These are phyloP conservation scores for Naganishia cerealis DNA, from an alignment of 1,284 basidiomycete genomes.

Conservation along the genomic window DNA sequence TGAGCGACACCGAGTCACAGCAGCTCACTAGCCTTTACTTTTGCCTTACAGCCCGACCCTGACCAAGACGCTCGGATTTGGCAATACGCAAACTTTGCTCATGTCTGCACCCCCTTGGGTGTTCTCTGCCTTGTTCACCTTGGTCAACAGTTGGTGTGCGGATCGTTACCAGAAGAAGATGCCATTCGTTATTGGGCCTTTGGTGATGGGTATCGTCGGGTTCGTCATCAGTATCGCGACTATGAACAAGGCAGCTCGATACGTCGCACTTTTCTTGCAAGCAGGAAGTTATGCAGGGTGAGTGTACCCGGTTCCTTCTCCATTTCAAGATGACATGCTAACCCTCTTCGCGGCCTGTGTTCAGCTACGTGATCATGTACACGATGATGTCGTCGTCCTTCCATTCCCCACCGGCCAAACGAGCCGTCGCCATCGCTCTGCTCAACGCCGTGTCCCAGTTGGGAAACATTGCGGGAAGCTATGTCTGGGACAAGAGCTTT, in stretches of 20 bases:
- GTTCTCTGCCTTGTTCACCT: conserved; percentile 62
- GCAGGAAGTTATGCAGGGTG: conserved; percentile 46
- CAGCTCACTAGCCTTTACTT: conserved; percentile 46
- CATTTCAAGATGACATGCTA: not conserved
- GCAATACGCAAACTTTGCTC: conserved; percentile 58
- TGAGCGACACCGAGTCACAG: not conserved
- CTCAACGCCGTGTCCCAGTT: conserved; percentile 55
- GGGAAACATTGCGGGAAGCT: conserved; percentile 53
- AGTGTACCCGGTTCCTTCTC: not conserved
- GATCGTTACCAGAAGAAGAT: conserved; percentile 60
- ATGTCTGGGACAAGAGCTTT: conserved; percentile 40
- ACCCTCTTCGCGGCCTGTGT: not conserved
- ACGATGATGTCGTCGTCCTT: conserved; percentile 57
- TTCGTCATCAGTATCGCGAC: conserved; percentile 50
- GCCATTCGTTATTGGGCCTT: conserved; percentile 63
- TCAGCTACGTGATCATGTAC: conserved; percentile 42
- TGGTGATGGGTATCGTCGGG: conserved; percentile 50
- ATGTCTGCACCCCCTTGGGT: conserved; percentile 72
- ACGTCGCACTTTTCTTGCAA: conserved; percentile 52
- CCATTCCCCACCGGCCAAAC: conserved; percentile 49
- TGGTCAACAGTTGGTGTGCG: conserved; percentile 66
- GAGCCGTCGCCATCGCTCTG: conserved; percentile 40
- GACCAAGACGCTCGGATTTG: conserved; percentile 66
- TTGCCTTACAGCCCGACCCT: conserved; percentile 54
- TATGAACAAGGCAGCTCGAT: conserved; percentile 47